These are phyloP conservation scores for Camellia granthamiana DNA, from an alignment of 148 eudicot genomes.

Conservation along the genomic window DNA sequence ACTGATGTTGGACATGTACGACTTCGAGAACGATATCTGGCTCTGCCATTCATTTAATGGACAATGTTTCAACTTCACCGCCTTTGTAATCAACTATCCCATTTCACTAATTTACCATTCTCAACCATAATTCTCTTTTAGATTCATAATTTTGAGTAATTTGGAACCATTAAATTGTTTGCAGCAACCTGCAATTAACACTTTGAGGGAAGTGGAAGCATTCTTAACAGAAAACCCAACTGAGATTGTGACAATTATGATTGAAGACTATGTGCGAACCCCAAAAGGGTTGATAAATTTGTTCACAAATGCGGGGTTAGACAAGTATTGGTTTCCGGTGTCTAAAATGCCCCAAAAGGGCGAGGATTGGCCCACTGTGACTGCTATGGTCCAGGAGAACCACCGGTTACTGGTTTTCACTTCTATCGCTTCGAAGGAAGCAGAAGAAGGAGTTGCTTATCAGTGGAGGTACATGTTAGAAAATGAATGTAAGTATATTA, in stretches of 20 bases:
- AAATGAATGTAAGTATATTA: slow-evolving; percentile 66
- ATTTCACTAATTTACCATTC: not conserved
- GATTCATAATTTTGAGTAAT: slow-evolving; percentile 1
- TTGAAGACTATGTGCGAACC: slow-evolving; percentile 94
- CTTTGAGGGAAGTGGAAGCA: slow-evolving; percentile 88
- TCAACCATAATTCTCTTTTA: not conserved
- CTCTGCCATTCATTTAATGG: slow-evolving; percentile 92
- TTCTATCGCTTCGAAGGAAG: slow-evolving; percentile 89
- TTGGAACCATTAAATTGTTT: not conserved
- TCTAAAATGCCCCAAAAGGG: slow-evolving; percentile 90
- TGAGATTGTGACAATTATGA: slow-evolving; percentile 89
- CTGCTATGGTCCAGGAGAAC: slow-evolving; percentile 70
- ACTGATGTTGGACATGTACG: slow-evolving; percentile 99
- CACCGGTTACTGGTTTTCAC: slow-evolving; percentile 89
- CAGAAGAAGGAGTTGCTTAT: slow-evolving; percentile 87
- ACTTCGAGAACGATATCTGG: slow-evolving; percentile 89
- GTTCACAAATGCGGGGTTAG: slow-evolving; percentile 77
- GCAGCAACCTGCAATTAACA: slow-evolving; percentile 85
- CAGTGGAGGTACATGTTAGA: slow-evolving; percentile 98
- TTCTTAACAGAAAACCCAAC: slow-evolving; percentile 72
- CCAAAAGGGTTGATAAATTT: slow-evolving; percentile 80
- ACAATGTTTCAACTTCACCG: slow-evolving; percentile 88
- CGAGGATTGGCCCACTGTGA: slow-evolving; percentile 92
- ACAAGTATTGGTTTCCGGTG: slow-evolving; percentile 87
- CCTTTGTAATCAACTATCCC: slow-evolving; percentile 62